phyloP scores from a whole-genome alignment of 2,329 filamentous ascomycete genomes.

The Arthrobotrys sinensis region DNA sequence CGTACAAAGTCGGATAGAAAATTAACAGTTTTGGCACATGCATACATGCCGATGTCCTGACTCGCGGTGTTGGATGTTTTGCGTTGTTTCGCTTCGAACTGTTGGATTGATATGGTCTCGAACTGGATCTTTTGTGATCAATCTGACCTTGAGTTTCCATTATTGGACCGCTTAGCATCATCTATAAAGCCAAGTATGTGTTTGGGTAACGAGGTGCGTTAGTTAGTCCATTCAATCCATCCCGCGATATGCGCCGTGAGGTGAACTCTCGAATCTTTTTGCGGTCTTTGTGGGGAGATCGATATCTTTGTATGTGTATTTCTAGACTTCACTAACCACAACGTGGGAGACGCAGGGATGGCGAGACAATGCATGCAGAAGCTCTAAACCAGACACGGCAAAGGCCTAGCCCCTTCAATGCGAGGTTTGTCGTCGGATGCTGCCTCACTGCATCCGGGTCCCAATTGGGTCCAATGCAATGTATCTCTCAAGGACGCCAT shows the following conservation, averaged over 20 bases:
- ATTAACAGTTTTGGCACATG: too few species aligned
- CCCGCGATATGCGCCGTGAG: constrained; percentile 10
- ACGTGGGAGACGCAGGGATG: constrained; percentile 35
- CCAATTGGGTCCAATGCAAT: constrained; percentile 29
- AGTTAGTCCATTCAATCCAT: background rate
- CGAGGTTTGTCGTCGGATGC: constrained; percentile 53
- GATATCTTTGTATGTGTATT: background rate
- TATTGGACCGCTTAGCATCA: background rate
- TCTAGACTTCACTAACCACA: background rate
- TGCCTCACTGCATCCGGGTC: constrained; percentile 44
- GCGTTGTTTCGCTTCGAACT: background rate
- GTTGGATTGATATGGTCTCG: too few species aligned
- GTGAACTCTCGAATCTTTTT: background rate
- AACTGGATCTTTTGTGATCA: background rate
- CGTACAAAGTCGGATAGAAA: too few species aligned
- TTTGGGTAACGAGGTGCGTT: too few species aligned
- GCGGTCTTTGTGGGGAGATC: background rate
- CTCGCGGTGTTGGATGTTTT: background rate
- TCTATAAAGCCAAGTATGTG: background rate
- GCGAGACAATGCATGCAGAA: constrained; percentile 51
- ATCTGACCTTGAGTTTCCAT: background rate
- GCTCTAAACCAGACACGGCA: constrained; percentile 12
- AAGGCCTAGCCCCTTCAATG: constrained; percentile 20
- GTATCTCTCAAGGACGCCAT: background rate
- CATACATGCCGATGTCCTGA: too few species aligned